These are phyloP conservation scores for Sporothrix inflata DNA, from an alignment of 2,329 filamentous ascomycete genomes.

Conservation along the genomic window DNA sequence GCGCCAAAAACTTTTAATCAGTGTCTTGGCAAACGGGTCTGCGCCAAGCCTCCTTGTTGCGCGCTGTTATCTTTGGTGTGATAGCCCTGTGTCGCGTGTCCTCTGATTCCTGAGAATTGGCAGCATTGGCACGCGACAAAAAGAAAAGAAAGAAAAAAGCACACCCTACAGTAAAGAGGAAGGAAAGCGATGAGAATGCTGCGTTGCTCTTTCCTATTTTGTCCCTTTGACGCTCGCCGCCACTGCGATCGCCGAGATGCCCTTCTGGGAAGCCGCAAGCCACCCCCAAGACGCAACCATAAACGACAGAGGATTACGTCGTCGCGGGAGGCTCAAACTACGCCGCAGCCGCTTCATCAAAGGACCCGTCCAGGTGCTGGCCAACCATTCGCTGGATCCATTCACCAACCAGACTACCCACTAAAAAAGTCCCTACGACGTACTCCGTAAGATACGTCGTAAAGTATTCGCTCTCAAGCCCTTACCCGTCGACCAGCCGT, in stretches of 20 bases:
- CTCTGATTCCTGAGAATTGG: neutral
- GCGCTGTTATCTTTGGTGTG: conserved; percentile 1
- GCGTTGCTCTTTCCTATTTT: neutral
- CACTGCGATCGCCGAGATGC: neutral
- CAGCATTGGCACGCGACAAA: neutral
- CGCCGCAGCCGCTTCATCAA: conserved; percentile 23
- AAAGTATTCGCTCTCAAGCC: neutral
- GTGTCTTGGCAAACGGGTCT: neutral
- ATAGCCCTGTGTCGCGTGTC: neutral
- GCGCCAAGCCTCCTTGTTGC: conserved; percentile 5
- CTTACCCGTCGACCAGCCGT: conserved; percentile 18
- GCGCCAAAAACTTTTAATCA: neutral
- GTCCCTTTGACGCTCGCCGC: no score
- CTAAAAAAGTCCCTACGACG: neutral
- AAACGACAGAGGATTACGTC: conserved; percentile 8
- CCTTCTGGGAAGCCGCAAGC: neutral
- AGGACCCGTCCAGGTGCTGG: neutral
- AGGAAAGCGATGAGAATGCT: neutral
- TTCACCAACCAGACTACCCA: neutral
- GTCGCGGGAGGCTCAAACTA: conserved; percentile 12
- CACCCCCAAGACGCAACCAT: neutral
- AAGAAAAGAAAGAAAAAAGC: no score
- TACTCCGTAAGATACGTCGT: no score
- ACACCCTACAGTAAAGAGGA: no score
- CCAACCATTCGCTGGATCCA: neutral